Conservation (phyloP, 2,329 filamentous ascomycete species). For the Fusarium sp. region DNA sequence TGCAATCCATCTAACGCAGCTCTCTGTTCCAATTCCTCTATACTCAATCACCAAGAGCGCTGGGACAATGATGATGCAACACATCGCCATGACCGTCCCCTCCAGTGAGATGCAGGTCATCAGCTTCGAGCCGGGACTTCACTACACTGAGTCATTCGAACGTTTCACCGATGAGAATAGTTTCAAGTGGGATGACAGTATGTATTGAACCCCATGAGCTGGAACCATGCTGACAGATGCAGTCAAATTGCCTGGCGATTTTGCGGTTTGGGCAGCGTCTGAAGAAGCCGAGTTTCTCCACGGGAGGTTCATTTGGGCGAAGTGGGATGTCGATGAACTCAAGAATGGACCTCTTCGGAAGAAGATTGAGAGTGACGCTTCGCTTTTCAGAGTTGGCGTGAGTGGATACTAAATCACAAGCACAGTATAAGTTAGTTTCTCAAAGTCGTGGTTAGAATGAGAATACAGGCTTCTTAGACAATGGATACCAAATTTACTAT, state of each 20-base stretch:
- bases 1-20: background rate
- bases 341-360: background rate
- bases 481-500: no score
- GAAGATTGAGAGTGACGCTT: background rate
- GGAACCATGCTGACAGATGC: fast-evolving
- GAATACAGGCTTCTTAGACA: no score
- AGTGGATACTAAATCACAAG: background rate
- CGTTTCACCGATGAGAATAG: background rate
- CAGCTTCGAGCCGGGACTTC: slow-evolving; percentile 24
- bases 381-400: background rate
- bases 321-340: slow-evolving; percentile 12
- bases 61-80: slow-evolving; percentile 48
- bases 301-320: slow-evolving; percentile 6
- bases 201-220: fast-evolving
- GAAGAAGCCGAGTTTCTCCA: slow-evolving; percentile 13
- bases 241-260: slow-evolving; percentile 5
- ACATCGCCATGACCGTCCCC: slow-evolving; percentile 49
- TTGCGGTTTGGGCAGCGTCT: slow-evolving; percentile 20
- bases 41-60: slow-evolving; percentile 53
- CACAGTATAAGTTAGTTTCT: no score
- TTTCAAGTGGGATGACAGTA: slow-evolving; percentile 12
- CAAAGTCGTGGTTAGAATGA: no score
- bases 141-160: slow-evolving; percentile 1
- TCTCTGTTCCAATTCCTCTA: background rate
- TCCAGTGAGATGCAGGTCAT: slow-evolving; percentile 41